Base-by-base conservation (phyloP, 2,329 filamentous ascomycete genomes). In the Diaporthe humulicola region DNA sequence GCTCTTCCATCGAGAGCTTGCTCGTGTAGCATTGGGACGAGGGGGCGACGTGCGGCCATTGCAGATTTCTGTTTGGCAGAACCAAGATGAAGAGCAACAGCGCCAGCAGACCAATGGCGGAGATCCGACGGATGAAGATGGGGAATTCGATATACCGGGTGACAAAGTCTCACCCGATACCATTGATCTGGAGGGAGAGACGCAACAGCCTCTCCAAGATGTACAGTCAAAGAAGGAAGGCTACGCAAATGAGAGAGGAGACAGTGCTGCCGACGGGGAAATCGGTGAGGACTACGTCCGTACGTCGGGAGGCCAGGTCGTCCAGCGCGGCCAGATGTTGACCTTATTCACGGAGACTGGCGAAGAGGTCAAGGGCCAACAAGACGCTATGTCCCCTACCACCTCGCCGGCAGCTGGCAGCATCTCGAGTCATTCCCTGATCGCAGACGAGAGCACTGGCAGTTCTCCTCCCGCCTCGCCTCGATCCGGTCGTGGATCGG, bases 1-100 rank as follows among this genome's bases (percentile, higher is more conserved):
- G 97, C 86, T 98, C 2, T 98, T 98, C 77, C 88, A 92, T 17
- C 88, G 89, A 58, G 90, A 95, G 75, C 86, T 98, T 5, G 92
- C 93, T 1, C 88, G 88, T 64, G 92, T 98, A 78, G 94, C 93
- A 1, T 90, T 60, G 84, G 36, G 83, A 82, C 19, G 76, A 30
- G 19, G 19, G 2, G 30, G 38, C 25, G 57, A 71, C 38, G 38
- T 54, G 22, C 57, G 38, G 12, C 73, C 48, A 12, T 22, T 61
- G 25, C 19, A 38, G 22, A 70, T 22, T 64, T 76, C n/a, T 7
- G 17, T 7, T 9, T 40, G n/a, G 17, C 17, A 12, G 56, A 60
- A 38, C 33, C 33, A 12, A 22, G 48, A 33, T 12, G n/a, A 33
- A 8, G 19, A 19, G 25, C 38, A 12, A 38, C 61, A 40, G 33